Conservation (phyloP, 495 filamentous ascomycete genomes). For the Podospora pseudoanserina region DNA sequence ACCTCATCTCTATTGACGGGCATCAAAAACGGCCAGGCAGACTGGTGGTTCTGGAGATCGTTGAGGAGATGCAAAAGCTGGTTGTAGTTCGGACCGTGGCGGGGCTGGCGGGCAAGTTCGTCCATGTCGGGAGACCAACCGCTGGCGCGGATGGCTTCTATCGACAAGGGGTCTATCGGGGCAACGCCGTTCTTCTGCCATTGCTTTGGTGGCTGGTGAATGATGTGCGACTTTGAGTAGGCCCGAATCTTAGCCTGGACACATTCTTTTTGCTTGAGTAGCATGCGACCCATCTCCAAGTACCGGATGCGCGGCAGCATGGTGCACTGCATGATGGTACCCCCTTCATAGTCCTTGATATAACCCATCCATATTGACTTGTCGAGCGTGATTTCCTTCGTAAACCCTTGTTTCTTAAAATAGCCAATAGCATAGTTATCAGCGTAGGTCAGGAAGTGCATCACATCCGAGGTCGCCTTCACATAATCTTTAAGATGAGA, state of each 20-base stretch:
- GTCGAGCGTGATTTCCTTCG: constrained; percentile 94
- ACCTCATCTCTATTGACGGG: constrained; percentile 96
- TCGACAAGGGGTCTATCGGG: constrained; percentile 76
- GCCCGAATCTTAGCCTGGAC: constrained; percentile 92
- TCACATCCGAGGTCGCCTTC: constrained; percentile 91
- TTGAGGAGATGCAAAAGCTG: constrained; percentile 89
- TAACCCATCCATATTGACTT: constrained; percentile 97
- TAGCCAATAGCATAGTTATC: constrained; percentile 99
- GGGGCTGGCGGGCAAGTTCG: constrained; percentile 90
- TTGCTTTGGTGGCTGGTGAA: constrained; percentile 79
- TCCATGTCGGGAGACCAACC: constrained; percentile 99
- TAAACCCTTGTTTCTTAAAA: constrained; percentile 99
- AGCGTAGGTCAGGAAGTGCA: constrained; percentile 98
- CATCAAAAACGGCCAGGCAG: constrained; percentile 89
- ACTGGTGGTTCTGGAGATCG: constrained; percentile 88
- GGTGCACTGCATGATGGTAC: constrained; percentile 98
- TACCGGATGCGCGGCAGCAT: constrained; percentile 96
- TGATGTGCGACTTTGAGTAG: constrained; percentile 80
- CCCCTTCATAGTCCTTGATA: constrained; percentile 99
- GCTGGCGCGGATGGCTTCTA: constrained; percentile 79
- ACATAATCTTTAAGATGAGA: constrained; percentile 98
- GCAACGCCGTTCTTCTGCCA: constrained; percentile 60
- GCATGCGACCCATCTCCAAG: constrained; percentile 89
- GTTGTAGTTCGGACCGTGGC: constrained; percentile 95
- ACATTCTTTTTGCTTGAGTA: constrained; percentile 93